These are phyloP conservation scores for Epithemia pelagica DNA, from an alignment of 108 stramenopile species.

Conservation along the genomic window DNA sequence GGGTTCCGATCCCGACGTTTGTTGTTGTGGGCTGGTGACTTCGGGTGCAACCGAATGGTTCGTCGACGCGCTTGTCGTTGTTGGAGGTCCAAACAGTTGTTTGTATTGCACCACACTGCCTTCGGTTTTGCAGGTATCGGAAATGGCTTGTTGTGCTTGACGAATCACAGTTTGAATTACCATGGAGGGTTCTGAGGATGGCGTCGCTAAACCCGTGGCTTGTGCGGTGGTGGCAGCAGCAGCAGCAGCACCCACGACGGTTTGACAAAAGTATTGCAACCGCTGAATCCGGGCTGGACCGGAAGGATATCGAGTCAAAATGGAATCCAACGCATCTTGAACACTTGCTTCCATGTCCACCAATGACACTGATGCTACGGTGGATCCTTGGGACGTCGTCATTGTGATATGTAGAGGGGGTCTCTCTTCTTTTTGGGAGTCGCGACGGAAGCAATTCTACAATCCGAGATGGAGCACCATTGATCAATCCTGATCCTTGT, in stretches of 20 bases:
- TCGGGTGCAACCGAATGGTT: background rate
- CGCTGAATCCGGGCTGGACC: background rate
- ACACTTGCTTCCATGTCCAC: background rate
- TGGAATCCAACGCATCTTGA: background rate
- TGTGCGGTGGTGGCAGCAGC: background rate
- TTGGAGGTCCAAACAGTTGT: background rate
- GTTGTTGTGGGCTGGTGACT: background rate
- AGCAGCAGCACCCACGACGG: background rate
- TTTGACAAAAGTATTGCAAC: background rate
- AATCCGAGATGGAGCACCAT: too few species aligned
- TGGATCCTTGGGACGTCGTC: too few species aligned
- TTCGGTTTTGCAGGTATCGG: background rate
- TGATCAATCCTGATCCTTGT: too few species aligned
- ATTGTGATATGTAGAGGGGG: too few species aligned
- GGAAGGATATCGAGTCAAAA: background rate
- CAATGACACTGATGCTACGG: too few species aligned
- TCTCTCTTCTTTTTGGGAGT: too few species aligned
- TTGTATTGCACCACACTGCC: background rate
- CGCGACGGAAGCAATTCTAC: too few species aligned
- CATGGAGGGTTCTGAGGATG: background rate
- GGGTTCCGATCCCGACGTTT: too few species aligned
- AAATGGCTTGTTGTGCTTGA: background rate
- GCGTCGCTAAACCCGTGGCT: background rate
- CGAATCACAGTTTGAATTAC: background rate
- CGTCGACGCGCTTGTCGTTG: background rate